phyloP scores from a whole-genome alignment of 2,329 filamentous ascomycete species.

The Fonsecaea nubica region DNA sequence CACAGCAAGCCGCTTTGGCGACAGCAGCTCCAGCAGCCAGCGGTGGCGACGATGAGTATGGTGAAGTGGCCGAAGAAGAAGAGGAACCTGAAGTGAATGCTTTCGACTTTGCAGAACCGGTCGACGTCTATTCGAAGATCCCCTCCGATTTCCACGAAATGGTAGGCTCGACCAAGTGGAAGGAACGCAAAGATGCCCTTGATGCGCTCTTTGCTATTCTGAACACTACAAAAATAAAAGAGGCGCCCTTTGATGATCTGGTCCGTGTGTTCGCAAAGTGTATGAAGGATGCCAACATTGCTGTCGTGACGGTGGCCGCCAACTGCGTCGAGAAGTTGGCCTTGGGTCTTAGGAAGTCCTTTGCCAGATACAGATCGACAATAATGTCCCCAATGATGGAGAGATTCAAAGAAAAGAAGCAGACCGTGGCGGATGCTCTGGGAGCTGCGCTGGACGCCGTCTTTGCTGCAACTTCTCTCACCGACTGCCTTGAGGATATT shows the following conservation, averaged over 20 bases:
- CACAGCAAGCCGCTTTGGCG: slow-evolving; percentile 84
- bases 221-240: slow-evolving; percentile 90
- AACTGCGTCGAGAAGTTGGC: slow-evolving; percentile 90
- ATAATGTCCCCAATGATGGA: slow-evolving; percentile 93
- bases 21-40: slow-evolving; percentile 67
- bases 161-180: slow-evolving; percentile 93
- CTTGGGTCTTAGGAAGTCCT: slow-evolving; percentile 79
- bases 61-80: slow-evolving; percentile 64
- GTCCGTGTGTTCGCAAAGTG: slow-evolving; percentile 84
- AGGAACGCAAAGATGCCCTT: slow-evolving; percentile 92
- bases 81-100: slow-evolving; percentile 75
- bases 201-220: slow-evolving; percentile 78
- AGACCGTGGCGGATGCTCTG: slow-evolving; percentile 83
- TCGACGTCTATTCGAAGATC: slow-evolving; percentile 83
- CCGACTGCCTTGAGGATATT: slow-evolving; percentile 91
- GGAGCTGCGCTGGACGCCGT: slow-evolving; percentile 80
- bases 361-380: slow-evolving; percentile 77
- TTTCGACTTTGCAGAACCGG: slow-evolving; percentile 80
- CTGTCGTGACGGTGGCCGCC: slow-evolving; percentile 89
- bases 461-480: slow-evolving; percentile 70
- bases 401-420: slow-evolving; percentile 96
- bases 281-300: slow-evolving; percentile 99
- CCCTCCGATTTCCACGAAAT: slow-evolving; percentile 82
- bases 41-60: slow-evolving; percentile 61
- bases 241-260: slow-evolving; percentile 85